Base-by-base conservation (phyloP, 495 filamentous ascomycete species). In the Penicillium manginii region DNA sequence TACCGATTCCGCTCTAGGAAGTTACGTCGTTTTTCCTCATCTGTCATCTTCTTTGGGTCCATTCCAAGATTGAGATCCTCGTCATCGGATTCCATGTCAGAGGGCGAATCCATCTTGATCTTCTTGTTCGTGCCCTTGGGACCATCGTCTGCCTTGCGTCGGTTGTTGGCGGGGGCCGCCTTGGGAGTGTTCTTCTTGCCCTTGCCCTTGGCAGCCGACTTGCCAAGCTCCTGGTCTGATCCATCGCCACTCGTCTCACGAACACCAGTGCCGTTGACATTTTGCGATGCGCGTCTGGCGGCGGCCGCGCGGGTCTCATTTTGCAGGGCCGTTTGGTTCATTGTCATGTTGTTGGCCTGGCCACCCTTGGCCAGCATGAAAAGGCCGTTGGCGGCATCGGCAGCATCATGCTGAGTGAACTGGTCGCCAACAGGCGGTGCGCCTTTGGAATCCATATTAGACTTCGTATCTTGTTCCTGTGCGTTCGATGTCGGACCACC, bases 1-100 rank as follows among this genome's bases (percentile, higher is more conserved):
- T 85, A 97, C 94, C 94, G 83, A 72, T 98, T 98, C 32, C 94
- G 81, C 65, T 98, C 94, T 9, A 98, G 79, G 75, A 98, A 98
- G 66, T 98, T 98, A 78, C 94, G 97, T 39, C 94, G 78, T 81
- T 98, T 98, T 76, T 98, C 94, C 69, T 98, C 94, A 62, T 98
- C 94, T 12, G 94, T 98, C 96, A 98, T 97, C 78, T 98, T 98
- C 79, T 87, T 90, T 40, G 67, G 74, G 58, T 74, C 76, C 54
- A 46, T 65, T 46, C 35, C 52, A 57, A 62, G 78, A 65, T 59
- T 79, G 73, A 69, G 79, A 48, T 84, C 79, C 10, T 79, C 80
- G 53, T 85, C 83, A 23, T 87, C 81, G 8, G 82, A 79, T 43
- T 87, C 81, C 52, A 82, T 74, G 37, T 84, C 82, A 32, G 81